Evolutionary conservation across 306 rosid species (phyloP).

Genomic region (Lathyrus sativus): DNA sequence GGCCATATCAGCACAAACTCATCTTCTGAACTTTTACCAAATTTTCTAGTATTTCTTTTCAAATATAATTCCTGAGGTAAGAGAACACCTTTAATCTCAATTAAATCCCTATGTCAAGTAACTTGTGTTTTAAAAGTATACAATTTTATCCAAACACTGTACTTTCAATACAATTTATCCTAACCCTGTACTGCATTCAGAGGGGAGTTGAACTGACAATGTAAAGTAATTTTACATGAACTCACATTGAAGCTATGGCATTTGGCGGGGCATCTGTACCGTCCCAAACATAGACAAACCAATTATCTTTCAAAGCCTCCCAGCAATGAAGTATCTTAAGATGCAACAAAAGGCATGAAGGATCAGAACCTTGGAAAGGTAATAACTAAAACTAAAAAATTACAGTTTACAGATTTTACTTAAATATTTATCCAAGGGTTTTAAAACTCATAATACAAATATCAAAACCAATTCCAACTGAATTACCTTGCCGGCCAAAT

Average conservation of each 20-base stretch:
- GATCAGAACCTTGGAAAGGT: conserved; percentile 26
- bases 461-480: conserved; percentile 2
- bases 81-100: neutral
- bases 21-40: neutral
- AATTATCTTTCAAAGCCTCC: conserved; percentile 44
- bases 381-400: conserved; percentile 11
- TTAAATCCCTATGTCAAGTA: neutral
- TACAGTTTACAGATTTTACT: neutral
- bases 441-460: conserved; percentile 4
- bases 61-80: neutral
- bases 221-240: conserved; percentile 23
- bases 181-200: neutral
- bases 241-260: conserved; percentile 52
- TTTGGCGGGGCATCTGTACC: conserved; percentile 71
- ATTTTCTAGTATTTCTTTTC: neutral
- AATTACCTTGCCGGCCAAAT: conserved; percentile 80
- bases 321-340: conserved; percentile 58
- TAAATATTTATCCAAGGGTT: conserved; percentile 3
- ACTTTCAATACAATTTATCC: conserved; percentile 19
- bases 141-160: conserved; percentile 16
- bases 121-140: neutral
- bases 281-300: conserved; percentile 74
- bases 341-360: conserved; percentile 16
- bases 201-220: conserved; percentile 2
- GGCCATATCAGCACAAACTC: neutral